Base-by-base conservation (phyloP, 805 yeast genomes). In the Spathaspora hagerdaliae region DNA sequence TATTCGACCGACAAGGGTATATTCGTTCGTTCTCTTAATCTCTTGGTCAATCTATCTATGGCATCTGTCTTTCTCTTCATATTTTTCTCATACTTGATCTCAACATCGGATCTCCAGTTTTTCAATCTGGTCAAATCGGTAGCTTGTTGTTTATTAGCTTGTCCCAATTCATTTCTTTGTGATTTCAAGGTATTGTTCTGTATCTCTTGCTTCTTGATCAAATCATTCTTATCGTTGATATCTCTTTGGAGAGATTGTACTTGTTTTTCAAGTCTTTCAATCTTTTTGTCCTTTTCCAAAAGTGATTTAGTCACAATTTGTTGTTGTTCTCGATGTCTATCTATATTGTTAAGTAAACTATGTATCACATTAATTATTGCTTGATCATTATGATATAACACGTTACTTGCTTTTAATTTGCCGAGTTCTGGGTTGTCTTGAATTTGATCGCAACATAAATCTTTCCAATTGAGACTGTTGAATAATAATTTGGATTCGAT, bases 281-380 rank as follows among this genome's bases (percentile, higher is more conserved):
- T 63, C 3, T 58, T 52, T 11, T 56, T 51, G 40, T 69, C 70
- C 44, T 65, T 65, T 33, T 58, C 57, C 6, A 50, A 48, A 6
- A 69, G 44, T 1, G 62, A 50, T 33, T 57, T 58, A 45, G 65
- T 67, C 27, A 68, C 60, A 7, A 59, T 47, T 39, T 55, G 59
- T 41, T 61, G 65, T 43, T 66, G 74, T 11, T 45, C 51, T 26
- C 69, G 57, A 47, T 59, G 60, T 39, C 70, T 47, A 36, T 67
- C 72, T n/a, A 63, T 55, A 31, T 58, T 57, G 48, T 57, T 66
- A 34, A 58, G 45, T 31, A 60, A 59, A 10, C 70, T 61, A 49
- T 69, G 67, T 1, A 72, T 58, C 32, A 67, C 59, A 47, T 72
- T 71, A 39, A 72, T 65, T 31, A 56, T 49, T 45, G 64, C 63